Percentiles rank a stretch among this genome's conserved stretches.
Conservation (phyloP, 805 yeast species). For the Lachancea meyersii region DNA sequence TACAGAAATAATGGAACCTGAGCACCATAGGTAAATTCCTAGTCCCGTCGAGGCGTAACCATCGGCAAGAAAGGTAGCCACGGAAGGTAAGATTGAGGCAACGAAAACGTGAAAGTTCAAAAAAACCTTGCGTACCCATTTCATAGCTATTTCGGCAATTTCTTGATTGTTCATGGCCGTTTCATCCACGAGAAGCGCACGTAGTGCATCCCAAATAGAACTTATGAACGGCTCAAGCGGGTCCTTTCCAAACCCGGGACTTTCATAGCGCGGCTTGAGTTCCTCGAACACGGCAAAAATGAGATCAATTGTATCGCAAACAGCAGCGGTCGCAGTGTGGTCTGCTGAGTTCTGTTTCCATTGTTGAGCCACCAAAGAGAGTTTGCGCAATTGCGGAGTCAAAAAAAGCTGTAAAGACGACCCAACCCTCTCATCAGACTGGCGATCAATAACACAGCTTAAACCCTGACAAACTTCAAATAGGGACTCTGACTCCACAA, state of each 20-base stretch:
- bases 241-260: conserved; percentile 27
- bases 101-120: conserved; percentile 39
- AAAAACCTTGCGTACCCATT: conserved; percentile 58
- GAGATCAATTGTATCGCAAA: conserved; percentile 68
- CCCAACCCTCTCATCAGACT: conserved; percentile 47
- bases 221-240: conserved; percentile 27
- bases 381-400: conserved; percentile 38
- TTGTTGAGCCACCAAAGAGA: conserved; percentile 18
- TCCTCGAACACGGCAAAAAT: conserved; percentile 32
- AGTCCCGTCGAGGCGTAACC: conserved; percentile 64
- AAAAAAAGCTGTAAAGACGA: conserved; percentile 65
- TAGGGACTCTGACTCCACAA: conserved; percentile 60
- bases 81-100: conserved; percentile 51
- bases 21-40: conserved; percentile 88
- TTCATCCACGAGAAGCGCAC: conserved; percentile 19
- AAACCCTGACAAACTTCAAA: conserved; percentile 85
- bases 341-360: conserved; percentile 23
- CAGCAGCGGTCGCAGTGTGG: conserved; percentile 38
- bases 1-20: conserved; percentile 74
- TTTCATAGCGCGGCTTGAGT: conserved; percentile 26
- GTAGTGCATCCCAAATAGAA: conserved; percentile 24
- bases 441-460: conserved; percentile 69
- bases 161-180: conserved; percentile 21
- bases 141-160: conserved; percentile 63
- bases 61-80: conserved; percentile 58